phyloP scores from a whole-genome alignment of 495 filamentous ascomycete genomes.

The Aspergillus carlsbadensis region DNA sequence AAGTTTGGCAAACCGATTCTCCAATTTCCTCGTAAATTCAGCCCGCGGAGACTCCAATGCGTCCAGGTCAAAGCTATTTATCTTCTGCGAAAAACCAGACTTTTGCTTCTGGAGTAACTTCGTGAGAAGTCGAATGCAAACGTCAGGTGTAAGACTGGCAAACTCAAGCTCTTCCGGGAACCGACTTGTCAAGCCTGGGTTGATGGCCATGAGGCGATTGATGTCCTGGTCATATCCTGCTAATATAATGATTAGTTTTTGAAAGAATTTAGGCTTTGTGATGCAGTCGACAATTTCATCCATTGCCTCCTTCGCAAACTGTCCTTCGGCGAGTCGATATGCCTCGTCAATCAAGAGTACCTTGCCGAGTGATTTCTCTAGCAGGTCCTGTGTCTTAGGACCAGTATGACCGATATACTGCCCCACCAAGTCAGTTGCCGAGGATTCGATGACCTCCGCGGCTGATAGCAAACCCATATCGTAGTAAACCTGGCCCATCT shows the following conservation, averaged over 20 bases:
- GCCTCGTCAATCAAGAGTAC: constrained; percentile 65
- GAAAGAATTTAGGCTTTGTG: constrained; percentile 59
- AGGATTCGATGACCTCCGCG: constrained; percentile 56
- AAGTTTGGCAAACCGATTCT: constrained; percentile 40
- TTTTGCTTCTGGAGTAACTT: constrained; percentile 22
- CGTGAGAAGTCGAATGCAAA: constrained; percentile 43
- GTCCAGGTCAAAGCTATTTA: constrained; percentile 33
- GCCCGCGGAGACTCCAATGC: constrained; percentile 28
- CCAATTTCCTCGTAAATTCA: constrained; percentile 23
- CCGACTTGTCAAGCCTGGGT: constrained; percentile 51
- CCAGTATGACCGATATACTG: constrained; percentile 53
- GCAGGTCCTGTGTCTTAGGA: constrained; percentile 38
- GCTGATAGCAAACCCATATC: constrained; percentile 63
- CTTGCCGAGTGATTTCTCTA: constrained; percentile 52
- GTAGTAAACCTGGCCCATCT: constrained; percentile 73
- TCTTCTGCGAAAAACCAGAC: constrained; percentile 17
- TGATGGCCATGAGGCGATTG: constrained; percentile 60
- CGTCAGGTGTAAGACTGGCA: constrained; percentile 29
- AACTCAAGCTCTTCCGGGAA: constrained; percentile 53
- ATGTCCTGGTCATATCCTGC: constrained; percentile 72
- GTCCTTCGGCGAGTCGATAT: constrained; percentile 52
- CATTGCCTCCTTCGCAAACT: constrained; percentile 69
- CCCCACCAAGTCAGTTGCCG: constrained; percentile 61
- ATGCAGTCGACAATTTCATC: constrained; percentile 70
- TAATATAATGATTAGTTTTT: constrained; percentile 70